Evolutionary conservation across 164 flowering plant species (phyloP), one percentile per base, ranked within the genome.

Genomic region (Stephania cephalantha): DNA sequence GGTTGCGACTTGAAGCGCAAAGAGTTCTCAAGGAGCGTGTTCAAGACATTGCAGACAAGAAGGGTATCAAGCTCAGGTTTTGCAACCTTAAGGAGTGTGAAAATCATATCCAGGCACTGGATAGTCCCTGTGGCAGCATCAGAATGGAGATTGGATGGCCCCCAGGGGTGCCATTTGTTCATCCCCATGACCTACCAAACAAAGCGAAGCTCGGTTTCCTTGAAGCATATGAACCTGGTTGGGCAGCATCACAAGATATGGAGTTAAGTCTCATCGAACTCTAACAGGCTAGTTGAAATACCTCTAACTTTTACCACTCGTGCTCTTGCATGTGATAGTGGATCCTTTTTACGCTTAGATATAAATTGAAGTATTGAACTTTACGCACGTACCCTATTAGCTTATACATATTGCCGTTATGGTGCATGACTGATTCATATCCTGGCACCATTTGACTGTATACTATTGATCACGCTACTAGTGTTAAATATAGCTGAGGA

Each of bases 131-230:
- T 81, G 89, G 90, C 53, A 84, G 74, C 79, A 83, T 86, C 73
- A 85, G 97, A 76, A 82, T 89, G 90, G 96, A 95, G 85, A 89
- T 95, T 71, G 97, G 97, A 17, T 95, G 99, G 97, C 97, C 99
- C 68, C 92, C 87, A 20, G 99, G 99, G 68, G 97, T 95, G 63
- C 97, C 97, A 12, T 95, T 95, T 90, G 99, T 95, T 84, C 99
- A 95, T 85, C 99, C 99, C 68, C 99, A 95, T 79, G 99, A 95
- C 85, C 88, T 95, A 44, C 98, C 99, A 1, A 95, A 93, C 67
- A 95, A 95, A 82, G 95, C 99, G 70, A 95, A 93, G 82, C 86
- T 90, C 76, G 91, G 92, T 67, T 95, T 95, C 84, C 98, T 95
- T 68, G 97, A 95, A 83, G 96, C 99, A 20, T 95, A 89, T 85